phyloP scores from a whole-genome alignment of 192 early-diverging fungal genomes.

The Oehlia diaphana region DNA sequence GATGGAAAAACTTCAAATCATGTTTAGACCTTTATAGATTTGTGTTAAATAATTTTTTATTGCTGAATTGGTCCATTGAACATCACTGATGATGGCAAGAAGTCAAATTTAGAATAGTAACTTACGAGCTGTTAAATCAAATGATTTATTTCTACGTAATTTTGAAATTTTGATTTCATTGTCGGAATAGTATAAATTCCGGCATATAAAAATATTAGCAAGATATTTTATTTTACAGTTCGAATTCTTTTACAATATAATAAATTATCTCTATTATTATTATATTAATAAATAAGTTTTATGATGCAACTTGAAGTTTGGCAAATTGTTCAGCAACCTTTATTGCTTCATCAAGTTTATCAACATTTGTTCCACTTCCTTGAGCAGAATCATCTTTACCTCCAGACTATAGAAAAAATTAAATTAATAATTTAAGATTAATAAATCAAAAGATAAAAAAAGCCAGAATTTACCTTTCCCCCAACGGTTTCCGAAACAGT shows the following conservation, averaged over 20 bases:
- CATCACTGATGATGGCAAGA: too few species aligned
- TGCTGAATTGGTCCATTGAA: too few species aligned
- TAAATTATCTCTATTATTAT: neutral
- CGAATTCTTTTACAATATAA: neutral
- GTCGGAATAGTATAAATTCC: too few species aligned
- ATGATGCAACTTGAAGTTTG: slow-evolving; percentile 49
- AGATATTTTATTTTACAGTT: too few species aligned
- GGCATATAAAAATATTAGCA: too few species aligned
- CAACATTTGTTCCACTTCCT: slow-evolving; percentile 75
- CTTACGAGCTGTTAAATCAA: too few species aligned
- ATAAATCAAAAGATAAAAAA: neutral
- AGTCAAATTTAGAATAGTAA: too few species aligned
- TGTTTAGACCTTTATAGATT: too few species aligned
- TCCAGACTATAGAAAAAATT: slow-evolving; percentile 46
- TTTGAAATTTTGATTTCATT: too few species aligned
- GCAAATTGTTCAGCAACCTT: slow-evolving; percentile 75
- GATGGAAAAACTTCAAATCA: too few species aligned
- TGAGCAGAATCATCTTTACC: slow-evolving; percentile 95
- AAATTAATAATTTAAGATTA: neutral
- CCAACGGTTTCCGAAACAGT: slow-evolving; percentile 81
- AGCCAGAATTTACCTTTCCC: slow-evolving; percentile 63
- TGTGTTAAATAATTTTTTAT: too few species aligned
- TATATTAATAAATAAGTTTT: neutral
- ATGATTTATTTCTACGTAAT: too few species aligned
- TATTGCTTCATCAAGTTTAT: slow-evolving; percentile 72